phyloP scores from a whole-genome alignment of 768 basidiomycete species.

The Pisolithus microcarpus region DNA sequence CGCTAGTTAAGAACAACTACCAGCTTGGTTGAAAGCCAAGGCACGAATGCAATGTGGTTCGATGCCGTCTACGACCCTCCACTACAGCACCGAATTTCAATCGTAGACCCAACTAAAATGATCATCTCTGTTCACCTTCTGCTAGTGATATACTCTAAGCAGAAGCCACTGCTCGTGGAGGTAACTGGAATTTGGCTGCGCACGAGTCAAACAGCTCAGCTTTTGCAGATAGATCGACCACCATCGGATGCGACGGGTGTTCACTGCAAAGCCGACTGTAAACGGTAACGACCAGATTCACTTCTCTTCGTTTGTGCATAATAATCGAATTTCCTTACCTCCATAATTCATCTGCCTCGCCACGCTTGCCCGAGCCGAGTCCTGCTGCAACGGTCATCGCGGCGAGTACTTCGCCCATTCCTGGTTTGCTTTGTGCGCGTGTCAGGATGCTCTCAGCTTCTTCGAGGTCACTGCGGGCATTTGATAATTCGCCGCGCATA shows the following conservation, averaged over 20 bases:
- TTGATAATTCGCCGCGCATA: constrained; percentile 64
- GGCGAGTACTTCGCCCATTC: constrained; percentile 58
- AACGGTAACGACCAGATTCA: constrained; percentile 5
- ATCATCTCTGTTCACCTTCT: not conserved
- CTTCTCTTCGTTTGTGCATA: constrained; percentile 1
- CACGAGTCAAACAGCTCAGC: constrained; percentile 56
- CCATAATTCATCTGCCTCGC: constrained; percentile 63
- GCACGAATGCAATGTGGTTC: too few species aligned
- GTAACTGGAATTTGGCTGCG: constrained; percentile 54
- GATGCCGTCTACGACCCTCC: too few species aligned
- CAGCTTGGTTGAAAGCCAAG: too few species aligned
- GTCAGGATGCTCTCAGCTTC: constrained; percentile 46
- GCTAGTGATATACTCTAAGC: not conserved
- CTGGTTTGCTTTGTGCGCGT: constrained; percentile 36
- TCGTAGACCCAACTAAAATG: not conserved
- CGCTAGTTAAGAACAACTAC: too few species aligned
- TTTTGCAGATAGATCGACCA: constrained; percentile 54
- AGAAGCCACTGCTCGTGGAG: constrained; percentile 37
- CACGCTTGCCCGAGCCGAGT: constrained; percentile 47
- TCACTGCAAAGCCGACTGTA: constrained; percentile 38
- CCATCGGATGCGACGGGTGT: constrained; percentile 64
- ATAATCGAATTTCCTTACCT: constrained; percentile 38
- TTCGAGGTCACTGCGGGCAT: constrained; percentile 75
- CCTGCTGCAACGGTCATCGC: constrained; percentile 60
- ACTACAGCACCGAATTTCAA: too few species aligned